Percentiles rank a stretch among this genome's conserved stretches.
These are phyloP conservation scores for Scheffersomyces insectosa DNA, from an alignment of 1,139 yeast genomes.

Conservation along the genomic window DNA sequence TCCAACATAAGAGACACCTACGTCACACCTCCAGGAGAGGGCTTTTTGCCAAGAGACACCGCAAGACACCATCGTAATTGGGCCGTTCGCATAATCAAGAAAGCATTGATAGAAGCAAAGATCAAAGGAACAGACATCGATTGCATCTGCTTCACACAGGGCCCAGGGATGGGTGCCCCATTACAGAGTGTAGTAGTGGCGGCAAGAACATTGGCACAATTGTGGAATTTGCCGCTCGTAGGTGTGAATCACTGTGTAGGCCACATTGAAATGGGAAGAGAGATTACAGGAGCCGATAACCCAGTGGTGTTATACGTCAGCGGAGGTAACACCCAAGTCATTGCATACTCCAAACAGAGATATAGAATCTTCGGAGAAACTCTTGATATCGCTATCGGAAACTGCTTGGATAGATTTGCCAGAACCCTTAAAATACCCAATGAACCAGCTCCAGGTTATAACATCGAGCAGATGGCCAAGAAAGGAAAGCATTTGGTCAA, in stretches of 20 bases:
- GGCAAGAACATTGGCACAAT: constrained; percentile 78
- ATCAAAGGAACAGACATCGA: constrained; percentile 66
- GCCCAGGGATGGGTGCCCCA: constrained; percentile 99
- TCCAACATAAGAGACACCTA: constrained; percentile 93
- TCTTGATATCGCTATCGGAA: constrained; percentile 94
- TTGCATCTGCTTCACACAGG: constrained; percentile 93
- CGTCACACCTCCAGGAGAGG: constrained; percentile 96
- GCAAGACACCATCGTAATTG: constrained; percentile 96
- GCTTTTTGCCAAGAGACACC: constrained; percentile 92
- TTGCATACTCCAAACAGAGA: constrained; percentile 90
- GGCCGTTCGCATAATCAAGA: constrained; percentile 79
- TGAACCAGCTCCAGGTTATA: constrained; percentile 96
- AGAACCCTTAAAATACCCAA: constrained; percentile 84
- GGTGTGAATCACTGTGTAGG: constrained; percentile 98
- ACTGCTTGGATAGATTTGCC: constrained; percentile 94
- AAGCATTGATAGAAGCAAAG: constrained; percentile 64
- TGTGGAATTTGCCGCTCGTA: constrained; percentile 83
- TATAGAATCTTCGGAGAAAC: constrained; percentile 98
- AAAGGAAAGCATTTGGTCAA: constrained; percentile 67
- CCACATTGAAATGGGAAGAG: constrained; percentile 98
- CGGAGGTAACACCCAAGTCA: constrained; percentile 98
- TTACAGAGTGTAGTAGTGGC: constrained; percentile 89
- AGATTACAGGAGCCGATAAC: constrained; percentile 90
- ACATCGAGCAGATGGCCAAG: constrained; percentile 92
- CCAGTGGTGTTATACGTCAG: constrained; percentile 96